phyloP scores from a whole-genome alignment of 192 early-diverging fungal species.

The Coemansia sp. region DNA sequence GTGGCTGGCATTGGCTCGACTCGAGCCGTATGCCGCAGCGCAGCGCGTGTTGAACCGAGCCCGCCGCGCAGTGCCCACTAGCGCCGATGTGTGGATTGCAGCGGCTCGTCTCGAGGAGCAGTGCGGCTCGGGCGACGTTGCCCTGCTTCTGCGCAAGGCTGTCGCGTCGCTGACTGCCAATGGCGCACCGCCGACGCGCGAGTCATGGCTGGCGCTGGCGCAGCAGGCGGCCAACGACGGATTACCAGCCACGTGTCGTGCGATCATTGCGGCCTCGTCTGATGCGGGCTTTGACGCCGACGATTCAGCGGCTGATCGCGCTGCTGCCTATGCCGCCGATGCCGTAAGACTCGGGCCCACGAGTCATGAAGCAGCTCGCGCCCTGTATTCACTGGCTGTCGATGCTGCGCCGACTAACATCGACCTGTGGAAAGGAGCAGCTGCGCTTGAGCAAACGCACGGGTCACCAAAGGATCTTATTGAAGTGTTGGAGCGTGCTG shows the following conservation, averaged over 20 bases:
- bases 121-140: constrained; percentile 67
- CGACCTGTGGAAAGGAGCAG: constrained; percentile 86
- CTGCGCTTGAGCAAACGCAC: constrained; percentile 84
- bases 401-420: constrained; percentile 75
- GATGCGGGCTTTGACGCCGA: constrained; percentile 63
- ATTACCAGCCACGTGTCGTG: constrained; percentile 76
- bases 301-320: constrained; percentile 77
- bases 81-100: constrained; percentile 94
- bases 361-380: constrained; percentile 78
- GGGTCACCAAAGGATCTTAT: constrained; percentile 72
- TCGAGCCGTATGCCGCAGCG: constrained; percentile 90
- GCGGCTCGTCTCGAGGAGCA: constrained; percentile 92
- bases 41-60: constrained; percentile 92
- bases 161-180: constrained; percentile 63
- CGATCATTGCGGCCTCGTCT: constrained; percentile 82
- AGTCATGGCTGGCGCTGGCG: constrained; percentile 90
- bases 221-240: constrained; percentile 81
- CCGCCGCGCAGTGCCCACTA: constrained; percentile 78
- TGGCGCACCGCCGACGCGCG: constrained; percentile 68
- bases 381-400: constrained; percentile 84
- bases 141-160: constrained; percentile 52
- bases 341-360: constrained; percentile 70
- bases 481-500: constrained; percentile 81
- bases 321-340: constrained; percentile 88
- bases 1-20: constrained; percentile 93